Percentiles rank a stretch among this genome's conserved stretches.
Evolutionary conservation across 345 rosid genomes (phyloP).

Genomic region (Boechera retrofracta): DNA sequence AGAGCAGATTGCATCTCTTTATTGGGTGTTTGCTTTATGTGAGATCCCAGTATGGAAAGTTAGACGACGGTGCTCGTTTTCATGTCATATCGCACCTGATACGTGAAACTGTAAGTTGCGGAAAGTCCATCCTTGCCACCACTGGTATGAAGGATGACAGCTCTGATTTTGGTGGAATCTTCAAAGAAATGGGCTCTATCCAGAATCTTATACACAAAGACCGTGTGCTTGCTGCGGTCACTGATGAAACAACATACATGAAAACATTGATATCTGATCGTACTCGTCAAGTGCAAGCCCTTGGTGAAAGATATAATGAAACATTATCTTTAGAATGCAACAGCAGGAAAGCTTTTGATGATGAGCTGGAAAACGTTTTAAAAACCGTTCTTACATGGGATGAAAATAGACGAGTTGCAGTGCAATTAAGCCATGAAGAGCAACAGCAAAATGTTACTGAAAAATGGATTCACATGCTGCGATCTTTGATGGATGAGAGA

Average conservation of each 20-base stretch:
- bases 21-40: conserved; percentile 86
- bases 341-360: conserved; percentile 72
- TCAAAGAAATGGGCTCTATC: conserved; percentile 67
- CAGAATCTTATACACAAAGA: conserved; percentile 88
- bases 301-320: conserved; percentile 66
- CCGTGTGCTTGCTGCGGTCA: conserved; percentile 78
- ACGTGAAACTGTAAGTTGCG: conserved; percentile 83
- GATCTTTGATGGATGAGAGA: conserved; percentile 91
- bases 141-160: conserved; percentile 77
- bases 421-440: conserved; percentile 78
- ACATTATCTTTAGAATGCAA: conserved; percentile 57
- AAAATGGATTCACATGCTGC: conserved; percentile 96
- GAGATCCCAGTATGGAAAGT: conserved; percentile 74
- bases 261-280: conserved; percentile 72
- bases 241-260: conserved; percentile 83
- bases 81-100: conserved; percentile 90
- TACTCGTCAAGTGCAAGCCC: conserved; percentile 66
- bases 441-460: conserved; percentile 88
- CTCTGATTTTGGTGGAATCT: conserved; percentile 63
- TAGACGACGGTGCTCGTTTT: conserved; percentile 90
- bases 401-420: conserved; percentile 74
- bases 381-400: conserved; percentile 73
- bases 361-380: conserved; percentile 69
- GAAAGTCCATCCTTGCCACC: conserved; percentile 81
- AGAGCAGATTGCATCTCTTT: conserved; percentile 85